Percentiles rank a stretch among this genome's conserved stretches.
Evolutionary conservation across 805 yeast genomes (phyloP).

Genomic region (Starmerella apis): DNA sequence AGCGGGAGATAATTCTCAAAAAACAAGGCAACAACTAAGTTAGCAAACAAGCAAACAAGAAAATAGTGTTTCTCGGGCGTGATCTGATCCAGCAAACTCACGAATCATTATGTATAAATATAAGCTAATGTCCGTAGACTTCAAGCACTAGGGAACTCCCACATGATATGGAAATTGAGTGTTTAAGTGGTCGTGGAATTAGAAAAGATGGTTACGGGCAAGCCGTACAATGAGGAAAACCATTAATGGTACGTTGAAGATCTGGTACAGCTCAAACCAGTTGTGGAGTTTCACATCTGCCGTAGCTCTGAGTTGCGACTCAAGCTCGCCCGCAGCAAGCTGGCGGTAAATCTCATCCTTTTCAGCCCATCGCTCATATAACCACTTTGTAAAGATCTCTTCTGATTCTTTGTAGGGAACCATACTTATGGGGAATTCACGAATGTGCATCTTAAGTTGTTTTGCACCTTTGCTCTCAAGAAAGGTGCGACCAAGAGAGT

Average conservation of each 20-base stretch:
- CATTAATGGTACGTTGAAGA: constrained; percentile 32
- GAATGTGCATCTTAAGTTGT: constrained; percentile 52
- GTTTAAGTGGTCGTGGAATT: too few relatives aligned
- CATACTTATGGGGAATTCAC: constrained; percentile 45
- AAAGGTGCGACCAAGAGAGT: constrained; percentile 53
- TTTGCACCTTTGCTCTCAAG: constrained; percentile 64
- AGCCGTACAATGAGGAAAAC: constrained; percentile 20
- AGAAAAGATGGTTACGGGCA: constrained; percentile 1
- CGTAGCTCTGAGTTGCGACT: constrained; percentile 27
- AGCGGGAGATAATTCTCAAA: too few relatives aligned
- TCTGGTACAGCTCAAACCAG: constrained; percentile 28
- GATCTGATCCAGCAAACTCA: too few relatives aligned
- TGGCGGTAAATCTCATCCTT: constrained; percentile 65
- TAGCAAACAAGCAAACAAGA: too few relatives aligned
- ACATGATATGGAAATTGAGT: too few relatives aligned
- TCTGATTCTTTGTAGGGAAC: constrained; percentile 51
- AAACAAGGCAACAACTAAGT: too few relatives aligned
- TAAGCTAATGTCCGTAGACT: too few relatives aligned
- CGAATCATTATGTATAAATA: too few relatives aligned
- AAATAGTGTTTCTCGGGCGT: too few relatives aligned
- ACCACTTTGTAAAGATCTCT: constrained; percentile 61
- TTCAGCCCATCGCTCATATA: constrained; percentile 57
- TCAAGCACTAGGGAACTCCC: too few relatives aligned
- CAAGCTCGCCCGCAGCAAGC: constrained; percentile 45
- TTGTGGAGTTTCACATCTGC: constrained; percentile 25